Evolutionary conservation across 139 green algal genomes (phyloP).

Genomic region (Yamagishiella unicocca): DNA sequence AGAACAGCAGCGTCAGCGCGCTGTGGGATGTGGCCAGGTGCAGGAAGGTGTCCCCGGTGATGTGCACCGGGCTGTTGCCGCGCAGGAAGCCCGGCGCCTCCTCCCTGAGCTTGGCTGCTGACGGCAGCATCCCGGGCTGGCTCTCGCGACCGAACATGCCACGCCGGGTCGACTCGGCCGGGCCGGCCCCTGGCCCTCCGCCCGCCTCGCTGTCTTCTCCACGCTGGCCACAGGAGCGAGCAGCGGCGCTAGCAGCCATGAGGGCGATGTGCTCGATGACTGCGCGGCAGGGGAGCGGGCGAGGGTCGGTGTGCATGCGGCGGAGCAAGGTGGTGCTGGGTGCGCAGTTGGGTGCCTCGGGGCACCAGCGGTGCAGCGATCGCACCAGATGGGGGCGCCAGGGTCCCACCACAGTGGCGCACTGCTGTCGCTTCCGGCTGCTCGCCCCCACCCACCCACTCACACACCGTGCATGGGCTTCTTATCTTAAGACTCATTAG

Average conservation of each 20-base stretch:
- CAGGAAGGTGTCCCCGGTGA: slow-evolving; percentile 36
- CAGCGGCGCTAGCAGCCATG: not conserved
- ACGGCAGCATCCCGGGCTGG: not conserved
- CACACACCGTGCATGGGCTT: slow-evolving; percentile 29
- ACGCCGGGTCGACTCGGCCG: not conserved
- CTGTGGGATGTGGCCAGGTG: slow-evolving; percentile 37
- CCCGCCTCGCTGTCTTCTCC: not conserved
- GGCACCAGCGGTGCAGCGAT: not conserved
- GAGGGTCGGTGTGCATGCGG: not conserved
- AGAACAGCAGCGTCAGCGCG: slow-evolving; percentile 35
- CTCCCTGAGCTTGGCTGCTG: not conserved
- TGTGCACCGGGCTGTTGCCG: not conserved
- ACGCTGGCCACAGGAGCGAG: not conserved
- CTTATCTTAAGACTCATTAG: too few species aligned
- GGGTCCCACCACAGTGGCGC: not conserved
- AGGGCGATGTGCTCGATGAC: slow-evolving; percentile 38
- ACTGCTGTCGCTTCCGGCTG: not conserved
- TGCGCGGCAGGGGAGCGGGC: not conserved
- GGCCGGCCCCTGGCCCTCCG: not conserved
- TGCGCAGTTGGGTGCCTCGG: not conserved
- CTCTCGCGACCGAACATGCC: not conserved
- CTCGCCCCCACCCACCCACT: not conserved
- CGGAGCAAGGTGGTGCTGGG: not conserved
- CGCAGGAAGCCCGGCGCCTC: not conserved
- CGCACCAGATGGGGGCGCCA: not conserved